These are phyloP conservation scores for Arthrobotrys iridis DNA, from an alignment of 2,329 filamentous ascomycete genomes.

Conservation along the genomic window DNA sequence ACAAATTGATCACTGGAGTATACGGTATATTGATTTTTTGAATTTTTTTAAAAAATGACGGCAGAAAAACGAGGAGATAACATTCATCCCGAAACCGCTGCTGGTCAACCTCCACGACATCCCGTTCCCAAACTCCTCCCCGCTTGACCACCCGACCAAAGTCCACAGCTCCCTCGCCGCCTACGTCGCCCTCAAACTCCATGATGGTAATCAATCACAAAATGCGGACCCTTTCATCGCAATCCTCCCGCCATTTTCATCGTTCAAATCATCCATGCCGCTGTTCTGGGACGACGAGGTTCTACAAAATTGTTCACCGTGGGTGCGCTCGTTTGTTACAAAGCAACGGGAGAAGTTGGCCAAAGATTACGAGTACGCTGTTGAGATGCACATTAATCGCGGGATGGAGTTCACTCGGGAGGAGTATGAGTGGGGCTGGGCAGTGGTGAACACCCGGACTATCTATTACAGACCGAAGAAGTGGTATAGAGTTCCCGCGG, in stretches of 20 bases:
- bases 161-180: constrained; percentile 45
- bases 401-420: constrained; percentile 53
- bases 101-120: constrained; percentile 44
- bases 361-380: constrained; percentile 52
- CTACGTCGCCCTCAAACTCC: constrained; percentile 25
- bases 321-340: constrained; percentile 33
- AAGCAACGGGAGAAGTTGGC: constrained; percentile 51
- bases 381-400: constrained; percentile 13
- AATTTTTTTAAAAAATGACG: background rate
- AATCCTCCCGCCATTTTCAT: constrained; percentile 19
- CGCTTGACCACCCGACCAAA: constrained; percentile 32
- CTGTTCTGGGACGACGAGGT: constrained; percentile 42
- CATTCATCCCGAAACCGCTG: constrained; percentile 39
- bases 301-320: constrained; percentile 20
- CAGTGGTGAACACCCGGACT: constrained; percentile 57
- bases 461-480: constrained; percentile 57
- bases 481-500: constrained; percentile 47
- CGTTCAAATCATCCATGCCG: constrained; percentile 39
- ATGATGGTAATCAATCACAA: background rate
- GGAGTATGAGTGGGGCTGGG: constrained; percentile 56
- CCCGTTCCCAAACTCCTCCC: constrained; percentile 36
- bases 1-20: background rate
- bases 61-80: constrained; percentile 44
- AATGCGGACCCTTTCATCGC: constrained; percentile 18
- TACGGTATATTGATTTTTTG: background rate